Evolutionary conservation across 2,329 filamentous ascomycete species (phyloP), one percentile per base, ranked within the genome.

Genomic region (Orbilia oligospora): DNA sequence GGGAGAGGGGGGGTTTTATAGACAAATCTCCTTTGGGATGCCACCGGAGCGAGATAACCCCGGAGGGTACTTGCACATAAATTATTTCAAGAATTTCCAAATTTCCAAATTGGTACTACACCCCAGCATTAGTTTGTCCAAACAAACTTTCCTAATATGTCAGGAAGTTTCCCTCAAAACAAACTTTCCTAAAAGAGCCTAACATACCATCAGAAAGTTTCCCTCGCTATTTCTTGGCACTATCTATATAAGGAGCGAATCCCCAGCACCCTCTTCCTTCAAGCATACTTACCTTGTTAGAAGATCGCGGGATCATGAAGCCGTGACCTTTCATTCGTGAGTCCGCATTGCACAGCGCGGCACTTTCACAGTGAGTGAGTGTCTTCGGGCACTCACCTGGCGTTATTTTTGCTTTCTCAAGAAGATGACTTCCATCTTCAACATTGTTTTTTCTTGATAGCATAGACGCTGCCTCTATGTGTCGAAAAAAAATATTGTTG

Each of bases 281-380:
- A 36, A n/a, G 5, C 33, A 41, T 41, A 64, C 58, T 64, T 64
- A 64, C 58, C 58, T 64, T 64, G 58, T 64, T 14, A 18, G 36
- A 22, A 18, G 38, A 5, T 14, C 20, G 20, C 9, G 58, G 14
- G 58, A 64, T 48, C 58, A 64, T n/a, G 58, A 36, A 64, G 58
- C 14, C 58, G 20, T 30, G 38, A 18, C 12, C 16, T 36, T 36
- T 14, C 12, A 18, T 64, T 30, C 24, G 58, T 64, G 58, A 64
- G 58, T 46, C 14, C 38, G 58, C 58, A 64, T 64, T 64, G 58
- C 56, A 61, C 56, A 61, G n/a, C 56, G 56, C 56, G 56, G 18
- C 27, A 44, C 56, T 41, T 61, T 18, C 20, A 18, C 24, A 49
- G n/a, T 22, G n/a, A 20, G 20, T 24, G 24, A 44, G 16, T 64